Conservation (phyloP, 2,329 filamentous ascomycete genomes). For the Colletotrichum plurivorum region DNA sequence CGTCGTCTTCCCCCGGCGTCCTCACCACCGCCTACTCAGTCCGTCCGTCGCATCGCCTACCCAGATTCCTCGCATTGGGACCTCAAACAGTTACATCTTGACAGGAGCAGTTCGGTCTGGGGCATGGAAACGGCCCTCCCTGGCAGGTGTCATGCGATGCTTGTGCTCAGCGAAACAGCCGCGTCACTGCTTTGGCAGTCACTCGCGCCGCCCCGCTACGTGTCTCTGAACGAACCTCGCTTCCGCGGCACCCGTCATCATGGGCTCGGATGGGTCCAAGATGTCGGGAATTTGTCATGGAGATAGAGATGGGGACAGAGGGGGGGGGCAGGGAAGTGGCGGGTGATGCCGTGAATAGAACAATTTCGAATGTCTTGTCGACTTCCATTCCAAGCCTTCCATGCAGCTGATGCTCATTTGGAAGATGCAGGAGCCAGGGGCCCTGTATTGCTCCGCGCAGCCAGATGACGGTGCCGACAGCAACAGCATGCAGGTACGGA, state of each 20-base stretch:
- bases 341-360: conserved; percentile 2
- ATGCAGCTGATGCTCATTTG: conserved; percentile 27
- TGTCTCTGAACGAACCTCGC: not conserved
- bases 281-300: conserved; percentile 27
- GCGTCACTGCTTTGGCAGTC: not conserved
- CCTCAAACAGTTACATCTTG: too few relatives aligned
- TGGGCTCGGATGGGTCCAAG: not conserved
- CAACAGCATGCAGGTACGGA: conserved; percentile 31
- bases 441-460: conserved; percentile 1
- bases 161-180: not conserved
- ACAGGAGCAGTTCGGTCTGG: too few relatives aligned
- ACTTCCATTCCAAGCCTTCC: conserved; percentile 27
- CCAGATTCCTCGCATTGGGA: too few relatives aligned
- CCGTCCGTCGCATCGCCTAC: too few relatives aligned
- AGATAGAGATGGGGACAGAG: not conserved
- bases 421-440: conserved; percentile 19
- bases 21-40: too few relatives aligned
- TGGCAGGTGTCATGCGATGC: too few relatives aligned
- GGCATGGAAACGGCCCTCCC: too few relatives aligned
- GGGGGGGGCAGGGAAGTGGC: not conserved
- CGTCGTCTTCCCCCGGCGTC: too few relatives aligned
- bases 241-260: conserved; percentile 12
- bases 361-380: conserved; percentile 5
- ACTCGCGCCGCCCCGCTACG: not conserved
- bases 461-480: not conserved